A percentile compares a stretch with the other conserved stretches of the same genome.
These are phyloP conservation scores for Solanum arcanum DNA, from an alignment of 257 asterid genomes.

Conservation along the genomic window DNA sequence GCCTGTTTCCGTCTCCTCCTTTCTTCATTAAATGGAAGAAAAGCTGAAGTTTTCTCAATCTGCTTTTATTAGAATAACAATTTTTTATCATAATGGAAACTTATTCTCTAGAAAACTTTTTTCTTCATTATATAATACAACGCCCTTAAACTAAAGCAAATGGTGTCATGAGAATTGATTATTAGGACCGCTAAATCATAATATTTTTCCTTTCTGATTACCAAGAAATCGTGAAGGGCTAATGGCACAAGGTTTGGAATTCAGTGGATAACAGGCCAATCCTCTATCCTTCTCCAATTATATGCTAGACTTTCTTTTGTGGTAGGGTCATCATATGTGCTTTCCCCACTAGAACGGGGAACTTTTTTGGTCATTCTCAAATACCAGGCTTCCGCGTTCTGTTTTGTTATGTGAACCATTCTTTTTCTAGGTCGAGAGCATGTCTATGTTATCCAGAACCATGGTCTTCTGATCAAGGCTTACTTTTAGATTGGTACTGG, in stretches of 20 bases:
- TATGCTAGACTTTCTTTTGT: not conserved
- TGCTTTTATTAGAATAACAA: not conserved
- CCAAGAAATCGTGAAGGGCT: not conserved
- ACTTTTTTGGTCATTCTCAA: not conserved
- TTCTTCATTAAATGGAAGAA: not conserved
- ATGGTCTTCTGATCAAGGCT: not conserved
- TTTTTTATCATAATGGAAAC: not conserved
- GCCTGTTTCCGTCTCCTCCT: not conserved
- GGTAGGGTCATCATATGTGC: not conserved
- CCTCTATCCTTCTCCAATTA: not conserved
- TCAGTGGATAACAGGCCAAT: not conserved
- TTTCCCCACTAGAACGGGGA: not conserved
- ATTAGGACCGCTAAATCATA: not conserved
- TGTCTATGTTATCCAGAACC: not conserved
- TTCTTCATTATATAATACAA: not conserved
- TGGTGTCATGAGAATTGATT: not conserved
- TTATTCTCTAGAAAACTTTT: not conserved
- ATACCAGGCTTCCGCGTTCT: not conserved
- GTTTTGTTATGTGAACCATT: not conserved
- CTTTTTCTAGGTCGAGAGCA: not conserved
- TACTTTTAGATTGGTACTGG: not conserved
- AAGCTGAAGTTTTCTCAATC: not conserved
- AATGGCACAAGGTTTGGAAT: not conserved
- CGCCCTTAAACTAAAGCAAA: not conserved
- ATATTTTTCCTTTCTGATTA: not conserved